Conservation (phyloP, 345 rosid genomes). For the Moricandia arvensis region DNA sequence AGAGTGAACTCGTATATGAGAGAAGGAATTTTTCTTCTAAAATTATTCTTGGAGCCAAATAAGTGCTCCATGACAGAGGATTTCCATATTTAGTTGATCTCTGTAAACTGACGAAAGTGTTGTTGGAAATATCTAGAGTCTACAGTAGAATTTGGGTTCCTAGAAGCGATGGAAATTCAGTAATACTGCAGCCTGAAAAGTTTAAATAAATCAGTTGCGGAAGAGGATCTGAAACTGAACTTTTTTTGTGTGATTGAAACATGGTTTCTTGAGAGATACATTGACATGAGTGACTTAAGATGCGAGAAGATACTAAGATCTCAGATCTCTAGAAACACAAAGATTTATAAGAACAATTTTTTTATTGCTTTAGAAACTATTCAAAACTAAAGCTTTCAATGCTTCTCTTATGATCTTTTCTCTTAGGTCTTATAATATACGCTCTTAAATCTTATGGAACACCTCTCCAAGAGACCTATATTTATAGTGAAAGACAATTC, state of each 20-base stretch:
- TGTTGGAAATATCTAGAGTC: background rate
- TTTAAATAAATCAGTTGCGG: background rate
- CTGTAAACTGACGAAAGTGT: background rate
- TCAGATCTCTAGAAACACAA: too few species aligned
- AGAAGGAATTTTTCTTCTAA: background rate
- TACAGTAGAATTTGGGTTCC: background rate
- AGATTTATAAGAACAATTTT: too few species aligned
- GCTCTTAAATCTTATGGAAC: too few species aligned
- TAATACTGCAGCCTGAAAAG: background rate
- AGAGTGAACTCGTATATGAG: background rate
- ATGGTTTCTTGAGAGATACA: conserved; percentile 17
- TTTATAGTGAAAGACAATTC: too few species aligned
- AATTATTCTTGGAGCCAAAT: background rate
- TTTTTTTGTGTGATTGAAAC: background rate
- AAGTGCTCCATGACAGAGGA: background rate
- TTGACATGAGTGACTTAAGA: background rate
- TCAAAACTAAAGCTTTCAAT: too few species aligned
- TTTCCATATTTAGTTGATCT: background rate
- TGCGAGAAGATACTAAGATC: background rate
- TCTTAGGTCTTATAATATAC: too few species aligned
- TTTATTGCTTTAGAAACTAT: too few species aligned
- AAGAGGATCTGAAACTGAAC: background rate
- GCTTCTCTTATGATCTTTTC: too few species aligned
- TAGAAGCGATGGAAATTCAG: background rate
- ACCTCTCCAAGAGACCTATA: too few species aligned